Evolutionary conservation across 2,329 filamentous ascomycete species (phyloP).

Genomic region (Colletotrichum liriopes): DNA sequence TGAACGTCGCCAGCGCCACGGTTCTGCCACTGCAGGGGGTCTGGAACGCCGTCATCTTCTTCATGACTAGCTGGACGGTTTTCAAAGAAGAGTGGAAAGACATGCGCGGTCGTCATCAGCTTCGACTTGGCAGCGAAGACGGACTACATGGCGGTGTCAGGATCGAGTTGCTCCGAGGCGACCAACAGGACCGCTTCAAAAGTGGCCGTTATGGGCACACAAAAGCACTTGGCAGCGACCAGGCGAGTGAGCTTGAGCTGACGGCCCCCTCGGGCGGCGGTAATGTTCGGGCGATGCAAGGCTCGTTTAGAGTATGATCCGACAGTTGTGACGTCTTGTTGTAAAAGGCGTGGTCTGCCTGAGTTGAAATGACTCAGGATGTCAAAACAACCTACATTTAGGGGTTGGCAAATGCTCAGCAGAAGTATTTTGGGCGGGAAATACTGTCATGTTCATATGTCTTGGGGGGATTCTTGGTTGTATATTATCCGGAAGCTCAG

Average conservation of each 20-base stretch:
- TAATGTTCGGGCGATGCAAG: conserved; percentile 31
- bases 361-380: background rate
- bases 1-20: conserved; percentile 79
- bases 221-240: conserved; percentile 38
- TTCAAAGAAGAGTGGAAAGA: conserved; percentile 55
- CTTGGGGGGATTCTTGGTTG: conserved; percentile 3
- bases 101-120: conserved; percentile 13
- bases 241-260: conserved; percentile 42
- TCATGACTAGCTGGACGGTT: conserved; percentile 71
- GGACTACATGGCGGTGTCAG: conserved; percentile 20
- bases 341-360: background rate
- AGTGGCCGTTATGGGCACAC: conserved; percentile 21
- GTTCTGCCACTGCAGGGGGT: conserved; percentile 85
- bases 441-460: background rate
- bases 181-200: conserved; percentile 17
- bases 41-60: conserved; percentile 86
- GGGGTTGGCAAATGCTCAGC: background rate
- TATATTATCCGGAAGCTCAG: conserved; percentile 1
- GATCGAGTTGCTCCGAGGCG: conserved; percentile 15
- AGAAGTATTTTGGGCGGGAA: background rate
- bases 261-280: conserved; percentile 17
- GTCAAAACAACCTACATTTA: background rate
- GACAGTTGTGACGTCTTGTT: background rate
- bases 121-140: conserved; percentile 31
- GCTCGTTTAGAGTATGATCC: conserved; percentile 37